Evolutionary conservation across 345 rosid genomes (phyloP).

Genomic region (Syzygium aqueum): DNA sequence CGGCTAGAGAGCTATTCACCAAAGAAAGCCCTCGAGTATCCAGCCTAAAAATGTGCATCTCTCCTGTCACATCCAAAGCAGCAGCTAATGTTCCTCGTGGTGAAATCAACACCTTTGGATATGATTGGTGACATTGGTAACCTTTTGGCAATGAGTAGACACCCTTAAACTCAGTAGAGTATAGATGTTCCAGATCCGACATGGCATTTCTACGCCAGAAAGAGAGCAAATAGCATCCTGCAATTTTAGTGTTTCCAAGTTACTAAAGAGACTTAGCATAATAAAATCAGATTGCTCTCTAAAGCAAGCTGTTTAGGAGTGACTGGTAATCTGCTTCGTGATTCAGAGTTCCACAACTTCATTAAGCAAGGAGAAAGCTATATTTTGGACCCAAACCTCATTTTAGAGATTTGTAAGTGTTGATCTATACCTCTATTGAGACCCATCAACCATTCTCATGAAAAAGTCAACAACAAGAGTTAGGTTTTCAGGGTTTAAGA

Average conservation of each 20-base stretch:
- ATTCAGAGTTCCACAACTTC: background rate
- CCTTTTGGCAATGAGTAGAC: slow-evolving; percentile 30
- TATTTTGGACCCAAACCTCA: background rate
- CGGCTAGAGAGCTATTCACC: slow-evolving; percentile 19
- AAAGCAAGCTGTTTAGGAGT: background rate
- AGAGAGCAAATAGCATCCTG: slow-evolving; percentile 64
- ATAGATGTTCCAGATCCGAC: slow-evolving; percentile 44
- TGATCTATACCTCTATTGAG: background rate
- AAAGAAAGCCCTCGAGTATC: slow-evolving; percentile 34
- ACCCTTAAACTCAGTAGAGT: slow-evolving; percentile 58
- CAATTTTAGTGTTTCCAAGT: background rate
- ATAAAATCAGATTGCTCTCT: background rate
- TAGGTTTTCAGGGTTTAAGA: background rate
- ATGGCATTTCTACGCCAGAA: slow-evolving; percentile 51
- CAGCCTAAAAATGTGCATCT: slow-evolving; percentile 51
- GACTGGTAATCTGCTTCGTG: background rate
- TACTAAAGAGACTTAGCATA: background rate
- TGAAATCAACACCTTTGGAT: slow-evolving; percentile 77
- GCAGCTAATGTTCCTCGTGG: slow-evolving; percentile 59
- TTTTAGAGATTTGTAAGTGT: background rate
- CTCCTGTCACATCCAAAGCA: slow-evolving; percentile 58
- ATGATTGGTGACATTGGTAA: slow-evolving; percentile 27
- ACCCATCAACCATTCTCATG: background rate
- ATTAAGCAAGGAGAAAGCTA: background rate
- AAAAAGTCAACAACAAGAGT: background rate